Conservation (phyloP, 768 basidiomycete species). For the Kwoniella pini region DNA sequence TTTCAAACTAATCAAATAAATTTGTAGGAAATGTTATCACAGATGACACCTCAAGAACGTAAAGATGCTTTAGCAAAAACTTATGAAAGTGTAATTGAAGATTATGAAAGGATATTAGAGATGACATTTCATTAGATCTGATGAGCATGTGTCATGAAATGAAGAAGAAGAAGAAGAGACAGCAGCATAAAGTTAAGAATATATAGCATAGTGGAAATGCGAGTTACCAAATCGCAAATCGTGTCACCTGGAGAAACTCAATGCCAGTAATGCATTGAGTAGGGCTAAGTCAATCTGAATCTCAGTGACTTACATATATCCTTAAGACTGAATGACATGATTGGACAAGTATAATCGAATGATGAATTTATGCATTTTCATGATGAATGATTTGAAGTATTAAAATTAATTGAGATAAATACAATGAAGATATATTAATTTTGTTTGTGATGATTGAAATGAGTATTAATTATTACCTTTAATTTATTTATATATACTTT, state of each 20-base stretch:
- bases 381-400: conserved; percentile 1
- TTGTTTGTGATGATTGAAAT: neutral
- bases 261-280: too few species aligned
- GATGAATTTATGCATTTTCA: neutral
- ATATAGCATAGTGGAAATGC: too few species aligned
- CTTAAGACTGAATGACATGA: neutral
- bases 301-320: neutral
- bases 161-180: too few species aligned
- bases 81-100: conserved; percentile 78
- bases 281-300: too few species aligned
- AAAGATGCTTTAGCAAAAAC: conserved; percentile 90
- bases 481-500: too few species aligned
- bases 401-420: neutral
- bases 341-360: neutral
- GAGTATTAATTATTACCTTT: too few species aligned
- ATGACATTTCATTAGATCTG: conserved; percentile 40
- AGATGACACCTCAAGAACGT: conserved; percentile 82
- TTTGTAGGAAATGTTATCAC: conserved; percentile 86
- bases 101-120: conserved; percentile 77
- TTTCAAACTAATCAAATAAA: too few species aligned
- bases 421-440: too few species aligned
- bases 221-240: too few species aligned
- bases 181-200: too few species aligned
- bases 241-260: too few species aligned
- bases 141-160: too few species aligned